Conservation (phyloP, 2,329 filamentous ascomycete genomes). For the Celoporthe dispersa region DNA sequence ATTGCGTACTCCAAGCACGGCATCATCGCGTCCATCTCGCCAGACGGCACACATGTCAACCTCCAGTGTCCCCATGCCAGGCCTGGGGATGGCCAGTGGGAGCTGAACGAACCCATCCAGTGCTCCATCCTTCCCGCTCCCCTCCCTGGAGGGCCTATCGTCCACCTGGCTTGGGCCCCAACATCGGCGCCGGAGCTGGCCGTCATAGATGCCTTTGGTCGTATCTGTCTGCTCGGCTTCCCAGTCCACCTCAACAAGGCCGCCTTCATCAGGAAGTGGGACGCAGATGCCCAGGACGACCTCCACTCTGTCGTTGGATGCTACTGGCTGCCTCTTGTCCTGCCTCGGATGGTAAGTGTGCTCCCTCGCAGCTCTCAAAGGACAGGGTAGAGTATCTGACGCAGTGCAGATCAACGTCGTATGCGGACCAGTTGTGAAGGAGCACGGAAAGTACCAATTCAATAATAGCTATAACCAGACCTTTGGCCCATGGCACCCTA, state of each 20-base stretch:
- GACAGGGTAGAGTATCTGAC: conserved; percentile 3
- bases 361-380: not conserved
- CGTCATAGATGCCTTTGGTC: conserved; percentile 77
- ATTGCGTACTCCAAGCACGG: conserved; percentile 89
- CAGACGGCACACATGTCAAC: conserved; percentile 71
- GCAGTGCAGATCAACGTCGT: conserved; percentile 48
- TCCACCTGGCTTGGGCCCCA: conserved; percentile 81
- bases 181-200: conserved; percentile 79
- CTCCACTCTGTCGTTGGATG: conserved; percentile 79
- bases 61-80: conserved; percentile 74
- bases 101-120: conserved; percentile 71
- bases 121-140: conserved; percentile 64
- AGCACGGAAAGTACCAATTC: conserved; percentile 69
- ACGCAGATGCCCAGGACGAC: conserved; percentile 73
- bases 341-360: not conserved
- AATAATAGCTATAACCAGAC: conserved; percentile 68
- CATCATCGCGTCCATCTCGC: conserved; percentile 79
- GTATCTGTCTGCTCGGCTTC: conserved; percentile 75
- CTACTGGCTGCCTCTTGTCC: conserved; percentile 77
- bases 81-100: conserved; percentile 73
- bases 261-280: conserved; percentile 60
- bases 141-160: conserved; percentile 68
- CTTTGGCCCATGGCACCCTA: conserved; percentile 74
- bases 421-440: conserved; percentile 67
- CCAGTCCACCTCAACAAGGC: conserved; percentile 75